Evolutionary conservation across 2,329 filamentous ascomycete species (phyloP).

Genomic region (Aspergillus persii): DNA sequence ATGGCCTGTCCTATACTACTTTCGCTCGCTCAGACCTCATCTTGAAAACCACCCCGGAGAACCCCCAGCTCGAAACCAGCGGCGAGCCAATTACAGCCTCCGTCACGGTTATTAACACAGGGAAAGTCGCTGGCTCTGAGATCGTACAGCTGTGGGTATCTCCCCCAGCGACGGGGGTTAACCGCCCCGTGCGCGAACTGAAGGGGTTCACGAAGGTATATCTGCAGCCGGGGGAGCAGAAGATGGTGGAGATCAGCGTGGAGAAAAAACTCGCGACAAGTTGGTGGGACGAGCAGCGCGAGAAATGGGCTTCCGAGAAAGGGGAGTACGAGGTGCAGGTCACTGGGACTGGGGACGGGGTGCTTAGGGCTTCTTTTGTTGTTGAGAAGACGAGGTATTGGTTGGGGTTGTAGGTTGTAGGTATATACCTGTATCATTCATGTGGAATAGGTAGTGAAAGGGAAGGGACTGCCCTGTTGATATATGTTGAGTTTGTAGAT

Average conservation of each 20-base stretch:
- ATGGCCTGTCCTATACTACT: conserved; percentile 74
- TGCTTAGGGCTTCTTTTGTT: conserved; percentile 54
- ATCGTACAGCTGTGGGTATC: conserved; percentile 57
- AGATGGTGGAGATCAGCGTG: conserved; percentile 55
- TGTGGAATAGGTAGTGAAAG: no score
- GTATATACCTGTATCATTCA: no score
- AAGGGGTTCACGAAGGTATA: conserved; percentile 66
- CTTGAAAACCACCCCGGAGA: conserved; percentile 25
- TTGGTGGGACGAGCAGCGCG: conserved; percentile 68
- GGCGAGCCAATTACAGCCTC: conserved; percentile 49
- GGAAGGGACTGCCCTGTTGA: no score
- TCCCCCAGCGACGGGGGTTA: conserved; percentile 50
- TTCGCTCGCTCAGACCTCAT: conserved; percentile 58
- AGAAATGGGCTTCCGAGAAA: conserved; percentile 64
- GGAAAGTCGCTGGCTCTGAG: conserved; percentile 52
- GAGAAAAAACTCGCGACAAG: conserved; percentile 64
- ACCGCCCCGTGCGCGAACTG: conserved; percentile 59
- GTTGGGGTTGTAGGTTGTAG: conserved; percentile 55
- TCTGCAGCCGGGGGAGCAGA: conserved; percentile 59
- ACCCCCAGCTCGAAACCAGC: conserved; percentile 37
- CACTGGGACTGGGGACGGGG: conserved; percentile 54
- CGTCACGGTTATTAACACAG: conserved; percentile 53
- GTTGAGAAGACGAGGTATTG: conserved; percentile 65
- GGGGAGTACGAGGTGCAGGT: conserved; percentile 65
- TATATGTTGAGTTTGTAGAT: no score